phyloP scores from a whole-genome alignment of 176 grass and related monocot genomes.

The Puccinellia tenuiflora region DNA sequence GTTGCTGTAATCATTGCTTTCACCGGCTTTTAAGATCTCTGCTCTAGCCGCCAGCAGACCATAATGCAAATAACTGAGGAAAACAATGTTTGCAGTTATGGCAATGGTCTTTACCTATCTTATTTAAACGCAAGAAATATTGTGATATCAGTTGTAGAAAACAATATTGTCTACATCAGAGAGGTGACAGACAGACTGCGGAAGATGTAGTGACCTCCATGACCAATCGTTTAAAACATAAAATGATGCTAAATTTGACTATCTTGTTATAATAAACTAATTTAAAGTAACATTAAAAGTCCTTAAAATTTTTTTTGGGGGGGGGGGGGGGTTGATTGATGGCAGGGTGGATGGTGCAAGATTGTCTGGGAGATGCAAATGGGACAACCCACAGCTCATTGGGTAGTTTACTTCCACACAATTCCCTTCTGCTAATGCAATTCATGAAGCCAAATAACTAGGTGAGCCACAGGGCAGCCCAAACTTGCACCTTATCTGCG shows the following conservation, averaged over 20 bases:
- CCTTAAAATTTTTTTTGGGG: background rate
- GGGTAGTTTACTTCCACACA: background rate
- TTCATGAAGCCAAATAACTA: background rate
- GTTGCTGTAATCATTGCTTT: conserved; percentile 49
- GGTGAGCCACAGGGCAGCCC: background rate
- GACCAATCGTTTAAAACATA: background rate
- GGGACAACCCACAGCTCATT: background rate
- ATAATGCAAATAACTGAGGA: conserved; percentile 84
- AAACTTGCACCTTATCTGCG: background rate
- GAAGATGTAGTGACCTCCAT: conserved; percentile 8
- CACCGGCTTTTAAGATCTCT: conserved; percentile 72
- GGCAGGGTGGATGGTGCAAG: background rate
- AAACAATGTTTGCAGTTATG: conserved; percentile 22
- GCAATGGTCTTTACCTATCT: background rate
- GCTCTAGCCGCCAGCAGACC: conserved; percentile 95
- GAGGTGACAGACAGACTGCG: background rate
- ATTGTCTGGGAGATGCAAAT: background rate
- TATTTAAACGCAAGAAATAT: background rate
- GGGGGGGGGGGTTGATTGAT: background rate
- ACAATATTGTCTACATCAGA: background rate
- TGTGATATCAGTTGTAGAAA: conserved; percentile 7
- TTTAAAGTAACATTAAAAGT: conserved; percentile 6
- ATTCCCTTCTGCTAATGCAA: background rate
- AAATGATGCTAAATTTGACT: background rate
- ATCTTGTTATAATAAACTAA: background rate